Conservation (phyloP, 192 early-diverging fungal genomes). For the Phlyctochytrium bullatum region DNA sequence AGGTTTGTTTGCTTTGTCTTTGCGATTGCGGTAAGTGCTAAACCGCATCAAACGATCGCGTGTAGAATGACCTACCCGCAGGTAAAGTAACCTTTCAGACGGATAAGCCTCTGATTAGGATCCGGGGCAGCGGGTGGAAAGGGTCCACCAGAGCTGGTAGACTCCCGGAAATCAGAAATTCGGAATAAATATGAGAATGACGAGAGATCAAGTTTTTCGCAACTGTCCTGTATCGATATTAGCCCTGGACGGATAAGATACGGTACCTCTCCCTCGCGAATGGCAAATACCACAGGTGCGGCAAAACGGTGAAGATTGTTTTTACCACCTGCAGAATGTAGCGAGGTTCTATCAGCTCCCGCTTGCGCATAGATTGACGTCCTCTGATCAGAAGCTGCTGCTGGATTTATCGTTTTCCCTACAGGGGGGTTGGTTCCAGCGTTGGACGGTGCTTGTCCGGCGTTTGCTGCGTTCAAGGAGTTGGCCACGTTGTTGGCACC, state of each 20-base stretch:
- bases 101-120: neutral
- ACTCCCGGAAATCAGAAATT: constrained; percentile 26
- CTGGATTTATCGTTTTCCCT: neutral
- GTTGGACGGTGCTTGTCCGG: too few species aligned
- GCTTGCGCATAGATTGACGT: neutral
- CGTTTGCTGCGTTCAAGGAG: neutral
- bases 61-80: constrained; percentile 30
- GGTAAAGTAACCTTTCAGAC: constrained; percentile 32
- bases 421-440: too few species aligned
- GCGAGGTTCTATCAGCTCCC: neutral
- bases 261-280: neutral
- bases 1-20: constrained; percentile 20
- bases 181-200: constrained; percentile 34
- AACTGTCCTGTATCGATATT: constrained; percentile 18
- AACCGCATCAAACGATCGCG: neutral
- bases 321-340: neutral
- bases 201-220: constrained; percentile 39
- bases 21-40: constrained; percentile 12
- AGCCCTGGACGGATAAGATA: neutral
- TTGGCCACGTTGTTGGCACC: neutral
- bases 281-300: neutral
- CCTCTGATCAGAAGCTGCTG: neutral
- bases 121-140: too few species aligned
- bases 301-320: neutral
- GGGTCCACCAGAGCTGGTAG: neutral